Conservation (phyloP, 2,329 filamentous ascomycete genomes). For the Cercospora sp. region DNA sequence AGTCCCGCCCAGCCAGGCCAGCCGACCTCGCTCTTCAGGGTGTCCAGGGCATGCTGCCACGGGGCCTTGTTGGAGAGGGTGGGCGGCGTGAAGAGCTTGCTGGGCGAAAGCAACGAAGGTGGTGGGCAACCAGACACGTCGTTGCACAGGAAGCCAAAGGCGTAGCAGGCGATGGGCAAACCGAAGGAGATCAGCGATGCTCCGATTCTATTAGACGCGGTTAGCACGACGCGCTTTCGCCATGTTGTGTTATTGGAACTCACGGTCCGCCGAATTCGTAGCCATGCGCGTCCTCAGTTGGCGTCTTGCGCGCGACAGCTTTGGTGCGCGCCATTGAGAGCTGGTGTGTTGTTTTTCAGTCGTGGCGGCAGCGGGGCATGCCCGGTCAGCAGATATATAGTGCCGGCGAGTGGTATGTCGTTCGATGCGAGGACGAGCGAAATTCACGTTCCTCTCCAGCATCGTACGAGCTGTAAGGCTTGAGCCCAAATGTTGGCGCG, state of each 20-base stretch:
- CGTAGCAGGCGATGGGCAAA: conserved; percentile 75
- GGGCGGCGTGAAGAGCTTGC: conserved; percentile 54
- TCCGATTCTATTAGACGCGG: conserved; percentile 60
- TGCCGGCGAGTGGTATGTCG: neutral
- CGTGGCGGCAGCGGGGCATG: neutral
- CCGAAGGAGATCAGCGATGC: conserved; percentile 76
- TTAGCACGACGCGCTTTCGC: neutral
- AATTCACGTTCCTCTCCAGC: neutral
- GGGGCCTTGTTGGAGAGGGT: conserved; percentile 33
- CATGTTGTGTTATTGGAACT: conserved; percentile 28
- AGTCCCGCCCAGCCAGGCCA: conserved; percentile 78
- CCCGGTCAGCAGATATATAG: neutral
- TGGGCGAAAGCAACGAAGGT: conserved; percentile 73
- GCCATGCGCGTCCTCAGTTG: conserved; percentile 33
- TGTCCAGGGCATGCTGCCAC: conserved; percentile 56
- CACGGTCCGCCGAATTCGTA: conserved; percentile 55
- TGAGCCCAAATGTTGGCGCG: neutral
- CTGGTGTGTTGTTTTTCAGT: neutral
- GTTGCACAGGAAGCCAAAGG: conserved; percentile 84
- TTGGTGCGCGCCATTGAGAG: conserved; percentile 16
- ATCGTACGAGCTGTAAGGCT: conserved; percentile 3
- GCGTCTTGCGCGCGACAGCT: neutral
- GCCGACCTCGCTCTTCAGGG: conserved; percentile 75
- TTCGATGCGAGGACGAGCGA: neutral
- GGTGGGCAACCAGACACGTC: conserved; percentile 88